These are phyloP conservation scores for Microglena sp. DNA, from an alignment of 139 green algal genomes.

Conservation along the genomic window DNA sequence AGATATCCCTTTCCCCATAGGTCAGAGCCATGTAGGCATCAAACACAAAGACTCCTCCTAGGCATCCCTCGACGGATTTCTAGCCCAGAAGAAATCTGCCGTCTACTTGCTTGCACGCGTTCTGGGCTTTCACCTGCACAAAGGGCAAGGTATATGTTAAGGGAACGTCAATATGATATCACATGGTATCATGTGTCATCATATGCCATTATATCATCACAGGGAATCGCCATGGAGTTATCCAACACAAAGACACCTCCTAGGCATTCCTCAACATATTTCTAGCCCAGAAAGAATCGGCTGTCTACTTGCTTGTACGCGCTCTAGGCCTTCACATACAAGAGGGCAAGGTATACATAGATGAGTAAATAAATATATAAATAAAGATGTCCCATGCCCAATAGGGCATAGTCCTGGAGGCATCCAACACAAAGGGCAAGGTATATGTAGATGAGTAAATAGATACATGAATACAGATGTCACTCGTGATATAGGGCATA, in stretches of 20 bases:
- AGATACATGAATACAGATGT: no score
- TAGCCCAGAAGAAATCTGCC: conserved; percentile 36
- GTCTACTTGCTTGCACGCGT: conserved; percentile 16
- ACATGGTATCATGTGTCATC: no score
- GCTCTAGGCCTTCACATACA: conserved; percentile 17
- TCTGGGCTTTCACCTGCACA: conserved; percentile 15
- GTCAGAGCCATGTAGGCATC: conserved; percentile 22
- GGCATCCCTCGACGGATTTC: conserved; percentile 19
- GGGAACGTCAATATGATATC: no score
- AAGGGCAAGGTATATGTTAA: neutral
- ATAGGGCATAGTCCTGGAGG: no score
- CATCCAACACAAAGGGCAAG: no score
- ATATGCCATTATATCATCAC: no score
- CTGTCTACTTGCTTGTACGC: conserved; percentile 16
- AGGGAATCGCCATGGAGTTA: conserved; percentile 14
- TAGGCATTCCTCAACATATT: conserved; percentile 18
- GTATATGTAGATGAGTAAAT: no score
- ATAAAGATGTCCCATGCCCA: no score
- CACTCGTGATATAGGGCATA: no score
- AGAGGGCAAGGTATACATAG: no score
- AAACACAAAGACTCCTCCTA: conserved; percentile 30
- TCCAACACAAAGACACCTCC: conserved; percentile 36
- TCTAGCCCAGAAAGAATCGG: conserved; percentile 33
- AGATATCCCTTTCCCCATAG: no score
- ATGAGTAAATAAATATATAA: no score